These are phyloP conservation scores for Lippia alba DNA, from an alignment of 305 asterid genomes.

Conservation along the genomic window DNA sequence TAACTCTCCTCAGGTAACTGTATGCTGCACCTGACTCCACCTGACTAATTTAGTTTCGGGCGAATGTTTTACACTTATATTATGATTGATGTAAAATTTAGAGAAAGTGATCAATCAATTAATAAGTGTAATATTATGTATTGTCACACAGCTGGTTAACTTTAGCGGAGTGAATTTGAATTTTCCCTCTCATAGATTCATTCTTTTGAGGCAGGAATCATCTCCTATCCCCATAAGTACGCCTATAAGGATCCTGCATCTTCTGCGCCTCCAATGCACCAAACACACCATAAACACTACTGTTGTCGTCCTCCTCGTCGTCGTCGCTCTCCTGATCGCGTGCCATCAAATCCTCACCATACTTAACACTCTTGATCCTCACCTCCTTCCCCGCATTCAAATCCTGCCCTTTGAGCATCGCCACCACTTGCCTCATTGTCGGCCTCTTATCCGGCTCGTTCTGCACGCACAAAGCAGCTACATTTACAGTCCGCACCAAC, in stretches of 20 bases:
- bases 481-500: conserved; percentile 49
- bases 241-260: conserved; percentile 59
- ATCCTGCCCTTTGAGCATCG: conserved; percentile 52
- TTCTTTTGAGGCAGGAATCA: background rate
- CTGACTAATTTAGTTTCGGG: too few species aligned
- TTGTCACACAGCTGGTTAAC: too few species aligned
- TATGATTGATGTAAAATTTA: too few species aligned
- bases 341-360: conserved; percentile 74
- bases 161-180: background rate
- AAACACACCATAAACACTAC: conserved; percentile 82
- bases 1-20: too few species aligned
- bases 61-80: too few species aligned
- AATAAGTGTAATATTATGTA: too few species aligned
- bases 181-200: background rate
- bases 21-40: too few species aligned
- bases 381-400: conserved; percentile 24
- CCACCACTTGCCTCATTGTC: conserved; percentile 73
- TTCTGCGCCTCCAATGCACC: conserved; percentile 66
- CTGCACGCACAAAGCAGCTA: conserved; percentile 80
- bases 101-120: too few species aligned
- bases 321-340: conserved; percentile 59
- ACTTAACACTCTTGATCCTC: conserved; percentile 62
- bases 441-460: conserved; percentile 80
- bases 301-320: conserved; percentile 50
- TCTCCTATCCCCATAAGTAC: conserved; percentile 43